Percentiles rank a stretch among this genome's conserved stretches.
Evolutionary conservation across 176 grass and related monocot genomes (phyloP).

Genomic region (Eleusine coracana): DNA sequence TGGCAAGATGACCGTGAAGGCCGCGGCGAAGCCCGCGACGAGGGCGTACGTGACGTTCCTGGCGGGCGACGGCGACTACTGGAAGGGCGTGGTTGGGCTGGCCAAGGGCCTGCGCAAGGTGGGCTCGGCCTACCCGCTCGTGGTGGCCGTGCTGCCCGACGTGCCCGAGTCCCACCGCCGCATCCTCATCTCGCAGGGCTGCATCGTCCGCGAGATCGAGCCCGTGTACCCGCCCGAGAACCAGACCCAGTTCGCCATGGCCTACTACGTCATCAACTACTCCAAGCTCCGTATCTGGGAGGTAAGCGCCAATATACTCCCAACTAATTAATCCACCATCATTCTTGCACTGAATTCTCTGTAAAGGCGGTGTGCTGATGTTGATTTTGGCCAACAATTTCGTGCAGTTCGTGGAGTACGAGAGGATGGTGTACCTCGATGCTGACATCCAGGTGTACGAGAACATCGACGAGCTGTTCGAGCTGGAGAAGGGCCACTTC

Average conservation of each 20-base stretch:
- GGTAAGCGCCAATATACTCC: constrained; percentile 20
- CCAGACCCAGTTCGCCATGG: constrained; percentile 93
- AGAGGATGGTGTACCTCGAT: constrained; percentile 90
- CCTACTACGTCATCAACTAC: constrained; percentile 95
- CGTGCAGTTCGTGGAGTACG: constrained; percentile 78
- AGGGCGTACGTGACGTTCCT: constrained; percentile 81
- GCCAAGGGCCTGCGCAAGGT: constrained; percentile 83
- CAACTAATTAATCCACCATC: not conserved
- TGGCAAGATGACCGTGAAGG: constrained; percentile 44
- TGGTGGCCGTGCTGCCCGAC: constrained; percentile 79
- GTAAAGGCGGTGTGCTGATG: not conserved
- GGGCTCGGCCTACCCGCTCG: constrained; percentile 61
- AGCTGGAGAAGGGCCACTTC: constrained; percentile 67
- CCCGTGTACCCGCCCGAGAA: constrained; percentile 86
- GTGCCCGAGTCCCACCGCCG: constrained; percentile 75
- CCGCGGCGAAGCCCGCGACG: constrained; percentile 38
- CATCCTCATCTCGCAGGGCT: constrained; percentile 69
- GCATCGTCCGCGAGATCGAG: constrained; percentile 79
- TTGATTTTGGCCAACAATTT: not conserved
- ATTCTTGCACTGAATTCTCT: not conserved
- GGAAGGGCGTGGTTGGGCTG: constrained; percentile 78
- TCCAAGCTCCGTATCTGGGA: constrained; percentile 98
- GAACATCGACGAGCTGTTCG: constrained; percentile 84
- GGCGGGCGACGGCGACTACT: constrained; percentile 81
- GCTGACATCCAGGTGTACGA: constrained; percentile 91